Base-by-base conservation (phyloP, 2,329 filamentous ascomycete genomes). In the Cladophialophora carrionii region DNA sequence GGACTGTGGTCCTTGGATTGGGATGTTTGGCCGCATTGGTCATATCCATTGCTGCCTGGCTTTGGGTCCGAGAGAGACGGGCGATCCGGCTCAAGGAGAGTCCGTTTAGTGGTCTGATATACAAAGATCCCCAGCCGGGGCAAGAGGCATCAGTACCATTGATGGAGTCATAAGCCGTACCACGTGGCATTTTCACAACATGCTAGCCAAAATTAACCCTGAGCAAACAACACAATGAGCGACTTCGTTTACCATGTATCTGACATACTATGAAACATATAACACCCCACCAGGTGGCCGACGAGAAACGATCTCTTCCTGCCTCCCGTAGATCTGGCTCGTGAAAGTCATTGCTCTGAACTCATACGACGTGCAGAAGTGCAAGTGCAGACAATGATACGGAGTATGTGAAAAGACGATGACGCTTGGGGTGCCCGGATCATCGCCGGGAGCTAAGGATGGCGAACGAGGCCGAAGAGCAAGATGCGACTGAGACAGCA, bases 1-100 rank as follows among this genome's bases (percentile, higher is more conserved):
- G 56, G 61, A 63, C 48, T 24, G 9, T 63, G 24, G 46, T 58
- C 2, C 22, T 63, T n/a, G 55, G 26, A 3, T 1, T 63, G 29
- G 61, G 46, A 10, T 31, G 43, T 24, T 24, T 58, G 31, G 31
- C 20, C 1, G 54, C 37, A 0, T 22, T 54, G 37, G 54, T 53
- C 4, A 20, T 58, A 4, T 26, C 55, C 5, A n/a, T n/a, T 24
- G 55, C 31, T n/a, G 61, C 22, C 20, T 63, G 54, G 61, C 48
- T 26, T 17, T 54, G 31, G 22, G 46, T 58, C n/a, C 29, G 49
- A 10, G 61, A 54, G 14, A 37, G 46, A 9, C 46, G 49, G 24
- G 34, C 52, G 8, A 31, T 31, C 29, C 17, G 24, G 52, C 24
- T 54, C 26, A 24, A 54, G 24, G 8, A 1, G 14, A 2, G n/a